Evolutionary conservation across 345 rosid genomes (phyloP), one percentile per base, ranked within the genome.

Genomic region (Eucalyptus fibrosa): DNA sequence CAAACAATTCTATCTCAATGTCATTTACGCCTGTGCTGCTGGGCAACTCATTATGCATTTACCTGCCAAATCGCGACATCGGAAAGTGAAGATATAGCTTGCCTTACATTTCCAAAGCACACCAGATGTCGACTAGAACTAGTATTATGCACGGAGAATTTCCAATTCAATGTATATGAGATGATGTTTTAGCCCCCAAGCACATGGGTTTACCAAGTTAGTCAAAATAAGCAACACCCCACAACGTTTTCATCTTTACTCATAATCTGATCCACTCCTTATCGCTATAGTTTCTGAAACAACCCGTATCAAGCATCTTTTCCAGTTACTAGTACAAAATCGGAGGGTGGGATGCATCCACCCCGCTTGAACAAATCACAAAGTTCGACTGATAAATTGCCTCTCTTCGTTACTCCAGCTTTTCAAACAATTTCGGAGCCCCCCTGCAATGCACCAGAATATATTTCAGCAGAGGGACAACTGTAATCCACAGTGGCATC

Each of bases 391-490:
- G 34, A 23, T 21, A 8, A 28, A 50, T 69, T 13, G 32, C 86
- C 49, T 30, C 44, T 21, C 32, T 45, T 50, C 30, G 5, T 93
- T 87, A 96, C 93, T 95, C 94, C 82, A 96, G 91, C 89, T 95
- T 93, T 24, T 89, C 6, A 90, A 95, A 94, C 55, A 95, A 92
- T 86, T 93, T 94, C 3, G 90, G 94, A 34, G 98, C 96, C 92
- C 94, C 94, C 96, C 96, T 96, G 94, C 32, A 30, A 59, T 2
- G n/a, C 77, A 65, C 14, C 15, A 65, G 40, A 69, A 26, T 86
- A 51, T 51, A 18, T 37, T 72, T 72, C 28, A 37, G 83, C 45
- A 37, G 15, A 37, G 83, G 83, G 8, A 37, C 45, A 37, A 40
- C 28, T 23, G 26, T 87, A 30, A 69, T 7, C 12, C 24, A 30